Evolutionary conservation across 2,329 filamentous ascomycete genomes (phyloP).

Genomic region (Fusarium sp.): DNA sequence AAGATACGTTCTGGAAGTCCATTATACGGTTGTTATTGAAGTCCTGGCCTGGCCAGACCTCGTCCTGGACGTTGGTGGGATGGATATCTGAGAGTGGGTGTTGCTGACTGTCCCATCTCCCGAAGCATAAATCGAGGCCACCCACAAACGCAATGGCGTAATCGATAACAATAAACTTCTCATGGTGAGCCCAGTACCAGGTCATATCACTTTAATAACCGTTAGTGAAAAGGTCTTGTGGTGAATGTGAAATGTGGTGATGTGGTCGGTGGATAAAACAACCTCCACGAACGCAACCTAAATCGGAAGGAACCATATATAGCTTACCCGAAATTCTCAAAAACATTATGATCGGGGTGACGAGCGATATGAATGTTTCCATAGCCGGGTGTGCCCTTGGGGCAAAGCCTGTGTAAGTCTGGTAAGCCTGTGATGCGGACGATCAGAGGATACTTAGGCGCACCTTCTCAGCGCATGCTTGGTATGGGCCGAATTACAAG

Average conservation of each 20-base stretch:
- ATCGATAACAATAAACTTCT: slow-evolving; percentile 97
- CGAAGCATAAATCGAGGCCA: slow-evolving; percentile 94
- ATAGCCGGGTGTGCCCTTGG: slow-evolving; percentile 83
- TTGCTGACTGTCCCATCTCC: slow-evolving; percentile 90
- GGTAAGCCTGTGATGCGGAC: background rate
- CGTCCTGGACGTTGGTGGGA: slow-evolving; percentile 83
- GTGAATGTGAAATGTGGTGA: background rate
- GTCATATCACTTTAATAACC: slow-evolving; percentile 69
- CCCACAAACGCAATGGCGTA: slow-evolving; percentile 93
- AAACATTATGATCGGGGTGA: slow-evolving; percentile 94
- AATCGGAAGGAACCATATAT: background rate
- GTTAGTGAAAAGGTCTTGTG: background rate
- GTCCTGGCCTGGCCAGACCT: slow-evolving; percentile 95
- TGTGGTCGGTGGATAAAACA: background rate
- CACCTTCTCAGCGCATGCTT: slow-evolving; percentile 70
- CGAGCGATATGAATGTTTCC: slow-evolving; percentile 92
- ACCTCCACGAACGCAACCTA: background rate
- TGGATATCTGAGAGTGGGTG: slow-evolving; percentile 91
- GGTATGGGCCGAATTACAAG: slow-evolving; percentile 93
- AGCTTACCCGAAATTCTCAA: slow-evolving; percentile 82
- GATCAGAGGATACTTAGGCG: background rate
- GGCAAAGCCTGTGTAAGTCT: slow-evolving; percentile 70
- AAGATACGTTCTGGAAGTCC: slow-evolving; percentile 91
- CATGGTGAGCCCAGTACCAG: slow-evolving; percentile 98
- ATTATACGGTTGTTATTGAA: slow-evolving; percentile 98